A percentile compares a stretch with the other conserved stretches of the same genome.
phyloP scores from a whole-genome alignment of 2,329 filamentous ascomycete genomes.

The Pseudocercospora cruenta region DNA sequence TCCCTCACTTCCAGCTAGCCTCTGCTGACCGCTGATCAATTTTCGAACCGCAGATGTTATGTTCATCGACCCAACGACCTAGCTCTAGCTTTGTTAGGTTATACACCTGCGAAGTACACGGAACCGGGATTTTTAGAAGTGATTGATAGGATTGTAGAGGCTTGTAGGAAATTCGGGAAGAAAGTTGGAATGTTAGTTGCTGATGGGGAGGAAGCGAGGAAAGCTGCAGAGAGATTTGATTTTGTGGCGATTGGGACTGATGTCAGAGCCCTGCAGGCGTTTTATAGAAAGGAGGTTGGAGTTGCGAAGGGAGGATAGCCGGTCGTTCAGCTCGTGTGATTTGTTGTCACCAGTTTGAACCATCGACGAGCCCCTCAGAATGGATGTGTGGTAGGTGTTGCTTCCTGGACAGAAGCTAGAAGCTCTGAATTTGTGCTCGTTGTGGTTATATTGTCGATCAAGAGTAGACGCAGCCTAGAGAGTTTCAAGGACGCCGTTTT shows the following conservation, averaged over 20 bases:
- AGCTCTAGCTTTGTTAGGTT: slow-evolving; percentile 56
- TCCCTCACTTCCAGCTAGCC: too few relatives aligned
- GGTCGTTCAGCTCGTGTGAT: too few relatives aligned
- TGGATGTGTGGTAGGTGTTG: too few relatives aligned
- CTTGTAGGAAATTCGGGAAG: slow-evolving; percentile 65
- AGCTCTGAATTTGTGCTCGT: too few relatives aligned
- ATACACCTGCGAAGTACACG: slow-evolving; percentile 47
- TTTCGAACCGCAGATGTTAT: too few relatives aligned
- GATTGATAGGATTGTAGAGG: slow-evolving; percentile 57
- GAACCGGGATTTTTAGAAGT: slow-evolving; percentile 52
- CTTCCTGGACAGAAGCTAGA: too few relatives aligned
- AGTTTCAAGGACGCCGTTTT: not conserved
- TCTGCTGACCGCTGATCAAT: too few relatives aligned
- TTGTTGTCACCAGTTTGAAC: too few relatives aligned
- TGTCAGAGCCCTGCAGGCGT: slow-evolving; percentile 28
- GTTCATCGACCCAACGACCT: slow-evolving; percentile 59
- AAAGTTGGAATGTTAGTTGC: slow-evolving; percentile 62
- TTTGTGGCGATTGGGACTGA: slow-evolving; percentile 46
- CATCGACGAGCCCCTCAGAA: too few relatives aligned
- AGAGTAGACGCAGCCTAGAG: too few relatives aligned
- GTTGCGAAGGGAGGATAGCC: not conserved
- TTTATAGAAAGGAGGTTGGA: slow-evolving; percentile 31
- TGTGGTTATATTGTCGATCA: not conserved
- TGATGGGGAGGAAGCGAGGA: slow-evolving; percentile 52
- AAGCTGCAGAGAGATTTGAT: slow-evolving; percentile 55